Evolutionary conservation across 352 stramenopile genomes (phyloP).

Genomic region (Globisporangium middletonii): DNA sequence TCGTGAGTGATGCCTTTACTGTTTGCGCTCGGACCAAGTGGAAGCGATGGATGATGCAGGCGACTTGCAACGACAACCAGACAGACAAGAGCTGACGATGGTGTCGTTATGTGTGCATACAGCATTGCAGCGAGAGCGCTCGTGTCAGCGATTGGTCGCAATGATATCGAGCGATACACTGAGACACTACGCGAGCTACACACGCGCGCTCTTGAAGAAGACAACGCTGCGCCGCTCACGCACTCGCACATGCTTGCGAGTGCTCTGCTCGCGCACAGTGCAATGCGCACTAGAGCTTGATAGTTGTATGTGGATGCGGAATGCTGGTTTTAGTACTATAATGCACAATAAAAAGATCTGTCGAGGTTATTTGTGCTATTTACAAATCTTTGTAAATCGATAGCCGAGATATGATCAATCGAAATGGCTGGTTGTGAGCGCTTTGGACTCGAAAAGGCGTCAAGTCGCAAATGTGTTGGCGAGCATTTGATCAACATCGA

Average conservation of each 20-base stretch:
- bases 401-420: conserved; percentile 1
- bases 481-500: too few species aligned
- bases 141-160: conserved; percentile 22
- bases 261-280: conserved; percentile 2
- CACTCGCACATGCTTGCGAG: conserved; percentile 28
- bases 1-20: neutral
- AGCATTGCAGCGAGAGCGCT: conserved; percentile 40
- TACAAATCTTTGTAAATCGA: neutral
- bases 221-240: conserved; percentile 30
- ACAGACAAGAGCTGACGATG: neutral
- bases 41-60: neutral
- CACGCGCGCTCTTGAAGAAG: conserved; percentile 27
- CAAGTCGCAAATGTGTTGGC: neutral
- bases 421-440: conserved; percentile 6
- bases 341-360: neutral
- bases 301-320: neutral
- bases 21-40: neutral
- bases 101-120: neutral
- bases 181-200: conserved; percentile 35
- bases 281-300: neutral
- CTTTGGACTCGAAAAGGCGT: neutral
- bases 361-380: neutral
- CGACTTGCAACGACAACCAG: neutral
- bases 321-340: neutral
- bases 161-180: conserved; percentile 21